Percentiles rank a stretch among this genome's conserved stretches.
Conservation (phyloP, 306 rosid genomes). For the Dryas octopetala region DNA sequence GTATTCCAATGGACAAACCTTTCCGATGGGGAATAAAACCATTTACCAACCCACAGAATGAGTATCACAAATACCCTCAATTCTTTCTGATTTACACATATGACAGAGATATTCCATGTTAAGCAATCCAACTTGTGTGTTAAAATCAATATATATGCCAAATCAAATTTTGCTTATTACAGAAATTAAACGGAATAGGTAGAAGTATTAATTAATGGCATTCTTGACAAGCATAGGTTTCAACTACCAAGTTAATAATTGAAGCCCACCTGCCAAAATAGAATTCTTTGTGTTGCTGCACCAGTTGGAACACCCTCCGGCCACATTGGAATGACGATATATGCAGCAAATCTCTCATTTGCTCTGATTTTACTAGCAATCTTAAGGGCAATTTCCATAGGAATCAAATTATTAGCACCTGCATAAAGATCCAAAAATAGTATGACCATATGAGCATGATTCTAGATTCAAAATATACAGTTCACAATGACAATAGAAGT, state of each 20-base stretch:
- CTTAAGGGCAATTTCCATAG: conserved; percentile 95
- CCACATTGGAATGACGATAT: conserved; percentile 98
- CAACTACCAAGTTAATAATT: conserved; percentile 18
- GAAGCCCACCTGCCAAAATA: conserved; percentile 92
- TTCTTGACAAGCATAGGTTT: neutral
- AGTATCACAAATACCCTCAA: neutral
- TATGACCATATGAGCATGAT: conserved; percentile 12
- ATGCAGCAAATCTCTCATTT: conserved; percentile 86
- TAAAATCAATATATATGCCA: neutral
- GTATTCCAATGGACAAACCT: neutral
- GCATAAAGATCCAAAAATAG: conserved; percentile 25
- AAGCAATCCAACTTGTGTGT: neutral
- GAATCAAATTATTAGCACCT: conserved; percentile 99
- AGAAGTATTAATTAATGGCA: neutral
- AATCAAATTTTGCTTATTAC: neutral
- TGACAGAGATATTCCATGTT: neutral
- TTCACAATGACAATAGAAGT: neutral
- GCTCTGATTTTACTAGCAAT: conserved; percentile 87
- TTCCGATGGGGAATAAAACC: neutral
- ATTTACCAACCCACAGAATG: neutral
- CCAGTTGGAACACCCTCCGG: conserved; percentile 98
- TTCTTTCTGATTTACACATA: neutral
- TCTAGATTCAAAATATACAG: conserved; percentile 13
- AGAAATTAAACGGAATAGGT: neutral
- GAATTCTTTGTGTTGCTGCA: conserved; percentile 87